A percentile compares a stretch with the other conserved stretches of the same genome.
phyloP scores from a whole-genome alignment of 768 basidiomycete species.

The Rhodosporidiobolus odoratus region DNA sequence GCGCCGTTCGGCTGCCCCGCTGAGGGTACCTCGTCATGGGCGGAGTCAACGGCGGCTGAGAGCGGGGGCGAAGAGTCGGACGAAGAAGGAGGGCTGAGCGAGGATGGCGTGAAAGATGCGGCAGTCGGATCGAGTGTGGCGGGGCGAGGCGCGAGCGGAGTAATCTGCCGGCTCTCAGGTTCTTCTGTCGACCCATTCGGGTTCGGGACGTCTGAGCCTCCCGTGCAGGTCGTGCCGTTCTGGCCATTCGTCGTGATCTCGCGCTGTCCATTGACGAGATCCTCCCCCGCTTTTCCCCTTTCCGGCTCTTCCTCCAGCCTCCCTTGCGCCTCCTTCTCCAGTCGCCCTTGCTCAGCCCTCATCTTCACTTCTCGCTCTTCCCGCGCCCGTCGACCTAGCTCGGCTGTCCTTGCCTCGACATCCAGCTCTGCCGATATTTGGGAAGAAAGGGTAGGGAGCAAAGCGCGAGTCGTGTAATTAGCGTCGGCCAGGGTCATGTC shows the following conservation, averaged over 20 bases:
- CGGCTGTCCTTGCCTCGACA: conserved; percentile 64
- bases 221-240: no score
- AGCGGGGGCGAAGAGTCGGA: background rate
- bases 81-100: background rate
- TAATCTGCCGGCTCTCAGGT: background rate
- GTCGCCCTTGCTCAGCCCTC: background rate
- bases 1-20: background rate
- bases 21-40: background rate
- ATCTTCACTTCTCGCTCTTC: background rate
- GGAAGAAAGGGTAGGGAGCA: conserved; percentile 59
- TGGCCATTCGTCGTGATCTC: no score
- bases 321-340: background rate
- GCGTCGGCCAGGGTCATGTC: conserved; percentile 69
- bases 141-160: background rate
- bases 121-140: background rate
- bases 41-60: background rate
- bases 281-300: background rate
- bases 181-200: no score
- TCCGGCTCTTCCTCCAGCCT: background rate
- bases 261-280: no score
- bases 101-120: background rate
- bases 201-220: no score
- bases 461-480: conserved; percentile 66
- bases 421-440: conserved; percentile 69
- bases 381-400: conserved; percentile 45